These are phyloP conservation scores for Baeospora myosura DNA, from an alignment of 1,284 basidiomycete genomes.

Conservation along the genomic window DNA sequence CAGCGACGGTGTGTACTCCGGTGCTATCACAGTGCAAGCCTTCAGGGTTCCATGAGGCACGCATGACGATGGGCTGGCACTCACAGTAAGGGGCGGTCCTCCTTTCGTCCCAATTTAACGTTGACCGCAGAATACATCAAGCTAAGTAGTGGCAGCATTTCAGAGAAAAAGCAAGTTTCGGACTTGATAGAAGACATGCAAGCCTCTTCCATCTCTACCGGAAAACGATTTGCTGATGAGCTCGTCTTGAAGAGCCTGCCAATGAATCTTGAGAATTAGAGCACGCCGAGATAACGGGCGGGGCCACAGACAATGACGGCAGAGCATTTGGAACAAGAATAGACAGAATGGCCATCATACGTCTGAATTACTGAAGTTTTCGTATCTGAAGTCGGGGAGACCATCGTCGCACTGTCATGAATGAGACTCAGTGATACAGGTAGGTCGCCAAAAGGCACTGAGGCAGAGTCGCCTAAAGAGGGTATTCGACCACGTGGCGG, in stretches of 20 bases:
- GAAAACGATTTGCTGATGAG: constrained; percentile 82
- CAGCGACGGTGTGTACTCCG: constrained; percentile 77
- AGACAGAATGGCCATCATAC: constrained; percentile 53
- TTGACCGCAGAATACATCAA: constrained; percentile 76
- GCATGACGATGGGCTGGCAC: constrained; percentile 12
- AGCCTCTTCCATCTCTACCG: constrained; percentile 78
- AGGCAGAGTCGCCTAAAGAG: constrained; percentile 4
- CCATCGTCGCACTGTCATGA: neutral
- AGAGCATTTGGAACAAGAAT: constrained; percentile 58
- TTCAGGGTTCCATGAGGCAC: neutral
- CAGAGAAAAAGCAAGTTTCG: constrained; percentile 3
- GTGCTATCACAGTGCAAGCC: constrained; percentile 45
- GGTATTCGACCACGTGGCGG: constrained; percentile 6
- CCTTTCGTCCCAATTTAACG: constrained; percentile 64
- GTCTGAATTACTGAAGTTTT: constrained; percentile 45
- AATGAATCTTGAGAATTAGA: constrained; percentile 2
- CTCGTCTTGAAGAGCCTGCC: constrained; percentile 81
- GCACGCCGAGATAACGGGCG: neutral
- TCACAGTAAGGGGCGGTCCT: constrained; percentile 72
- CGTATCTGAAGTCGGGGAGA: constrained; percentile 28
- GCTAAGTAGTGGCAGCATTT: constrained; percentile 32
- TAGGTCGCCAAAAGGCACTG: neutral
- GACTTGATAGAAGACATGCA: constrained; percentile 37
- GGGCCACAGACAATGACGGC: constrained; percentile 53
- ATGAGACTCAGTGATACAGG: neutral